Conservation (phyloP, 768 basidiomycete genomes). For the Phlegmacium glaucopus region DNA sequence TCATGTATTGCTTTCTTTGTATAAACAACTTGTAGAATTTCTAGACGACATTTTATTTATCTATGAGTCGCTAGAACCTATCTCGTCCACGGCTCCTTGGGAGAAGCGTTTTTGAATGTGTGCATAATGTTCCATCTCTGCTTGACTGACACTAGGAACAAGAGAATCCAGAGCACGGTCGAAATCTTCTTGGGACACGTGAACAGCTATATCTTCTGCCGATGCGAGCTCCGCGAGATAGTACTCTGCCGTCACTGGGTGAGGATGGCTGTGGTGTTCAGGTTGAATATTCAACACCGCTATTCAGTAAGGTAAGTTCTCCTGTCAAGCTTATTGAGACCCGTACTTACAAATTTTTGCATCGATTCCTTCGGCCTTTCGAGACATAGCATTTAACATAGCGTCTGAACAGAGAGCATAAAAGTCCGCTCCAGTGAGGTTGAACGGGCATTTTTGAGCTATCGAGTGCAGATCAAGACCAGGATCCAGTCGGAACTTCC, state of each 20-base stretch:
- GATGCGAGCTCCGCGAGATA: conserved; percentile 83
- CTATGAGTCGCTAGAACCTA: neutral
- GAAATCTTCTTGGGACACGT: conserved; percentile 79
- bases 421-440: conserved; percentile 96
- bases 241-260: conserved; percentile 83
- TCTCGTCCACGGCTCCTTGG: conserved; percentile 9
- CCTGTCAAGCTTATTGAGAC: neutral
- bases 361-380: conserved; percentile 81
- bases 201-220: conserved; percentile 64
- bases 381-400: conserved; percentile 90
- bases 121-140: conserved; percentile 84
- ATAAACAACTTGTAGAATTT: neutral
- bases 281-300: conserved; percentile 46
- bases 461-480: conserved; percentile 58
- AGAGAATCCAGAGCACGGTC: conserved; percentile 64
- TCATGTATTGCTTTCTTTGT: neutral
- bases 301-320: conserved; percentile 15
- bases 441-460: conserved; percentile 80
- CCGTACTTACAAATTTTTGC: conserved; percentile 58
- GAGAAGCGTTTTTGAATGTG: conserved; percentile 71
- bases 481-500: conserved; percentile 84
- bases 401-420: conserved; percentile 98
- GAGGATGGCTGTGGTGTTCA: conserved; percentile 45
- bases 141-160: conserved; percentile 77
- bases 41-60: conserved; percentile 3